These are phyloP conservation scores for Cystobasidium tubakii DNA, from an alignment of 768 basidiomycete species.

Conservation along the genomic window DNA sequence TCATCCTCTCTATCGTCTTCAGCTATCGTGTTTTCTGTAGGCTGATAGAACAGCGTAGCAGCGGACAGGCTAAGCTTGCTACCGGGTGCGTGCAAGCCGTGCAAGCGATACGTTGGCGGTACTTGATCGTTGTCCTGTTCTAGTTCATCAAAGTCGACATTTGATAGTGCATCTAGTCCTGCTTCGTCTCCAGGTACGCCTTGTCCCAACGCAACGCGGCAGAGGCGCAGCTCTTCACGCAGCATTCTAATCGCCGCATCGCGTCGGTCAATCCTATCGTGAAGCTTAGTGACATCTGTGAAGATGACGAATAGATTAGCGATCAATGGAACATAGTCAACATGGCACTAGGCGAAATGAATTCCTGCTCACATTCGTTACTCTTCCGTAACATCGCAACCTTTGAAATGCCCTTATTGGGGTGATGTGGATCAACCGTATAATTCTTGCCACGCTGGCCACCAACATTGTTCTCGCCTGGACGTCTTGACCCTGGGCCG, in stretches of 20 bases:
- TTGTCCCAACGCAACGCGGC: conserved; percentile 27
- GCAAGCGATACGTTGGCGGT: conserved; percentile 17
- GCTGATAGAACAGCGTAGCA: not conserved
- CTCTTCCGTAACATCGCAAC: conserved; percentile 45
- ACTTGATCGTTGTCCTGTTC: conserved; percentile 17
- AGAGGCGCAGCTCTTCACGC: conserved; percentile 37
- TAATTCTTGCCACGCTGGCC: conserved; percentile 42
- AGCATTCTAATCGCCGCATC: conserved; percentile 39
- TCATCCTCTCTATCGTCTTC: conserved; percentile 23
- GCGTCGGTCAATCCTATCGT: conserved; percentile 41
- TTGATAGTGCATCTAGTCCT: conserved; percentile 10
- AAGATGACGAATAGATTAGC: too few species aligned
- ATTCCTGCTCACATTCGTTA: conserved; percentile 46
- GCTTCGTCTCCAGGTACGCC: not conserved
- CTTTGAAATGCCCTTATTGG: conserved; percentile 47
- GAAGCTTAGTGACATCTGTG: conserved; percentile 41
- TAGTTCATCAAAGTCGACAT: conserved; percentile 28
- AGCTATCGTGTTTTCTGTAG: conserved; percentile 17
- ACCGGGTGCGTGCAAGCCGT: conserved; percentile 21
- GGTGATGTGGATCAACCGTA: conserved; percentile 41
- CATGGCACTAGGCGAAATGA: too few species aligned
- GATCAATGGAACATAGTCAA: too few species aligned
- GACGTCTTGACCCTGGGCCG: conserved; percentile 31
- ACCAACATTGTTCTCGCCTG: conserved; percentile 46
- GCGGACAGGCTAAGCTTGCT: not conserved